These are phyloP conservation scores for Nematodospora valgi DNA, from an alignment of 805 yeast species.

Conservation along the genomic window DNA sequence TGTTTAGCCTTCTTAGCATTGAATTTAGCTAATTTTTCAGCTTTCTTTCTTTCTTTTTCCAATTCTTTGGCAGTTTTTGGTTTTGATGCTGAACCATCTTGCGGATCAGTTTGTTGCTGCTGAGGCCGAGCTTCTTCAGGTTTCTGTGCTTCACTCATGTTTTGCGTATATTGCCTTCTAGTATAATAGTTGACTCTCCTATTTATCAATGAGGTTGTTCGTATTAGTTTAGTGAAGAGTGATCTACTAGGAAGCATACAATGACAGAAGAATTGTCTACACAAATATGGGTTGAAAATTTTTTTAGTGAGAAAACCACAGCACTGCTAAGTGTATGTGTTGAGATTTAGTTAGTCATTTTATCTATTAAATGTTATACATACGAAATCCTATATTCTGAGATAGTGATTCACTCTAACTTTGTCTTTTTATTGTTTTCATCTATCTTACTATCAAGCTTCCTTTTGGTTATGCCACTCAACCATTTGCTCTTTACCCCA, in stretches of 20 bases:
- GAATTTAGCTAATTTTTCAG: constrained; percentile 84
- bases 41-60: constrained; percentile 84
- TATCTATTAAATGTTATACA: background rate
- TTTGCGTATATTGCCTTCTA: background rate
- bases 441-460: background rate
- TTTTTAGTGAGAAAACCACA: constrained; percentile 3
- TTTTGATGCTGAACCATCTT: constrained; percentile 24
- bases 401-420: background rate
- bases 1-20: constrained; percentile 74
- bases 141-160: constrained; percentile 13
- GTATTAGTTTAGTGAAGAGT: constrained; percentile 11
- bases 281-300: constrained; percentile 1
- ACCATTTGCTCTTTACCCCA: constrained; percentile 18
- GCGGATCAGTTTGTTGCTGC: constrained; percentile 5
- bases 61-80: constrained; percentile 75
- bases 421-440: background rate
- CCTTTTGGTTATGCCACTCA: constrained; percentile 18
- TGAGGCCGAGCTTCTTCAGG: constrained; percentile 3
- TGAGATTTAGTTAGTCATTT: constrained; percentile 1
- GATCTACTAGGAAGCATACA: constrained; percentile 17
- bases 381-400: no score
- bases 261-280: constrained; percentile 2
- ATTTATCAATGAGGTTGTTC: background rate
- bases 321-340: background rate
- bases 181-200: constrained; percentile 2